A percentile compares a stretch with the other conserved stretches of the same genome.
These are phyloP conservation scores for Sphagnum contortum DNA, from an alignment of 225 moss, liverwort and hornwort species.

Conservation along the genomic window DNA sequence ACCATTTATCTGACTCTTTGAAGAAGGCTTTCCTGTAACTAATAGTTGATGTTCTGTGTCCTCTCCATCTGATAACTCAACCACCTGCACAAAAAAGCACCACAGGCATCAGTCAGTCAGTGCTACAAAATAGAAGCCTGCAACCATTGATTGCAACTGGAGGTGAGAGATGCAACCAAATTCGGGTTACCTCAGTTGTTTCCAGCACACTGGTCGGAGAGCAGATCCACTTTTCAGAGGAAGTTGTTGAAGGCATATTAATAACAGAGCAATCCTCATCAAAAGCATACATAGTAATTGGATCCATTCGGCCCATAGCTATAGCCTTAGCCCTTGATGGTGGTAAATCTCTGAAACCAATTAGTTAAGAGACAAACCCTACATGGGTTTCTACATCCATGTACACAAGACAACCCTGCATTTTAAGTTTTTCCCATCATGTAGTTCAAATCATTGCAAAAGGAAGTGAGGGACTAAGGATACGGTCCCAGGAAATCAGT, in stretches of 20 bases:
- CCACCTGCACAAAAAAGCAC: not conserved
- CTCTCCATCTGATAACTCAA: constrained; percentile 4
- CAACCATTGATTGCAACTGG: too few relatives aligned
- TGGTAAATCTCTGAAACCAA: constrained; percentile 31
- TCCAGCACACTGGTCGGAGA: constrained; percentile 10
- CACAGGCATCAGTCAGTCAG: not conserved
- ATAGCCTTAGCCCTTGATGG: constrained; percentile 39
- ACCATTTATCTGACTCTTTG: not conserved
- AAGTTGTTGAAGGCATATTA: not conserved
- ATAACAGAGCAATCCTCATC: constrained; percentile 4
- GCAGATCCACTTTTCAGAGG: not conserved
- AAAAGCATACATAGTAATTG: constrained; percentile 41
- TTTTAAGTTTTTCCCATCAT: constrained; percentile 2
- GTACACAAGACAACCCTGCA: constrained; percentile 4
- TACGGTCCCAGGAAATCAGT: constrained; percentile 56
- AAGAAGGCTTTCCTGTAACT: not conserved
- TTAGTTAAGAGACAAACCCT: constrained; percentile 1
- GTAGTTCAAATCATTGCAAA: not conserved
- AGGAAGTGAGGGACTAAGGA: constrained; percentile 9
- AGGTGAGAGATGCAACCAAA: not conserved
- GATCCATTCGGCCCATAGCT: constrained; percentile 40
- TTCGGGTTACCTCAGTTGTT: not conserved
- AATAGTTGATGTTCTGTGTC: not conserved
- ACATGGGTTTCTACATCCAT: not conserved
- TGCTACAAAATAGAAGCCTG: too few relatives aligned